Percentiles rank a stretch among this genome's conserved stretches.
Conservation (phyloP, 2,329 filamentous ascomycete genomes). For the Capronia coronata region DNA sequence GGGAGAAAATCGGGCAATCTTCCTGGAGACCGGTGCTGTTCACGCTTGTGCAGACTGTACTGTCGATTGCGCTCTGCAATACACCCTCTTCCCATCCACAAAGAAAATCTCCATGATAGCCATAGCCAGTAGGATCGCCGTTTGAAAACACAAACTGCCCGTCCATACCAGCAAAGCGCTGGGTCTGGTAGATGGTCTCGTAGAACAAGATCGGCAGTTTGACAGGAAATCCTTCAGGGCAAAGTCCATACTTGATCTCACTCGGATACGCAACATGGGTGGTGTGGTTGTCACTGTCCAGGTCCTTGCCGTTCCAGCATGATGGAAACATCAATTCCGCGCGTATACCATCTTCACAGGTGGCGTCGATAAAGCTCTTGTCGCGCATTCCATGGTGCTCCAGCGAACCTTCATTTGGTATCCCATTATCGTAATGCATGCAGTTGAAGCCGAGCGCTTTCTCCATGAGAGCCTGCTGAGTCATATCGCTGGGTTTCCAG, state of each 20-base stretch:
- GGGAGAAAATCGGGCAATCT: constrained; percentile 69
- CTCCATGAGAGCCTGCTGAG: constrained; percentile 65
- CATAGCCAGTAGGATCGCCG: constrained; percentile 46
- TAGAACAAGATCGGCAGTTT: constrained; percentile 71
- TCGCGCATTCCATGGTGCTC: constrained; percentile 75
- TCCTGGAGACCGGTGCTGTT: constrained; percentile 52
- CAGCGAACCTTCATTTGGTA: constrained; percentile 61
- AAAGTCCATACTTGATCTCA: constrained; percentile 67
- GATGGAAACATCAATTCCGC: constrained; percentile 83
- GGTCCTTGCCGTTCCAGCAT: constrained; percentile 73
- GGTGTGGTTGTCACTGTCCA: constrained; percentile 49
- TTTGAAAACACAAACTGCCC: constrained; percentile 66
- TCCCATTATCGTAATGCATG: constrained; percentile 62
- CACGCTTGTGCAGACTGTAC: constrained; percentile 58
- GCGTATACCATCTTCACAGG: constrained; percentile 75
- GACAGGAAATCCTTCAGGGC: constrained; percentile 61
- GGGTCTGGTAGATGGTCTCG: constrained; percentile 77
- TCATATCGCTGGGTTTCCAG: constrained; percentile 60
- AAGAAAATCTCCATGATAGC: constrained; percentile 59
- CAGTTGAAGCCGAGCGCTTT: constrained; percentile 94
- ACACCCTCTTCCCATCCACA: constrained; percentile 64
- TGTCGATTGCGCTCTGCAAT: constrained; percentile 62
- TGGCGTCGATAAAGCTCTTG: constrained; percentile 69
- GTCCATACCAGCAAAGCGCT: constrained; percentile 53
- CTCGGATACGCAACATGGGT: constrained; percentile 71